A percentile compares a stretch with the other conserved stretches of the same genome.
Evolutionary conservation across 1,284 basidiomycete genomes (phyloP).

Genomic region (Exsudoporus floridanus): DNA sequence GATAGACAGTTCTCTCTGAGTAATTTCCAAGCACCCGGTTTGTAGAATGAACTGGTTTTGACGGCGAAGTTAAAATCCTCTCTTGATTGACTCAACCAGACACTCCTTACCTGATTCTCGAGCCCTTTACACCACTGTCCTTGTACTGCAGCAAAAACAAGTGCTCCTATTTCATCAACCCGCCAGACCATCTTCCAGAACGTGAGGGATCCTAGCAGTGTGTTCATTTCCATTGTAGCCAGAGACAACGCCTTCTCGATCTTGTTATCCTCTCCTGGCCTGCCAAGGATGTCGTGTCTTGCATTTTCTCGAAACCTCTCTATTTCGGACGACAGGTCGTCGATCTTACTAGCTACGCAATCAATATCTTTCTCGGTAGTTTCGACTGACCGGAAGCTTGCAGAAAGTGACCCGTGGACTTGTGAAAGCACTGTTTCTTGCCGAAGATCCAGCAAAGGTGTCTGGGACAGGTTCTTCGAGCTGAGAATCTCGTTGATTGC

Average conservation of each 20-base stretch:
- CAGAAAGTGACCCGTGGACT: conserved; percentile 37
- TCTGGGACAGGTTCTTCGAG: neutral
- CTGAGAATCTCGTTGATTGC: conserved; percentile 41
- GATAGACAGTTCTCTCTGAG: conserved; percentile 50
- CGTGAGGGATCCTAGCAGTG: conserved; percentile 53
- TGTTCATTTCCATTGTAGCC: conserved; percentile 50
- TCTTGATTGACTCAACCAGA: neutral
- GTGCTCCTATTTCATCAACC: conserved; percentile 69
- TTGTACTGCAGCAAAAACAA: conserved; percentile 54
- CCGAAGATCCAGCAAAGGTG: conserved; percentile 22
- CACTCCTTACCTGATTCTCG: conserved; percentile 56
- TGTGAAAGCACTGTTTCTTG: conserved; percentile 36
- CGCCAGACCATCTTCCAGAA: conserved; percentile 69
- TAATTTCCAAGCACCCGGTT: conserved; percentile 60
- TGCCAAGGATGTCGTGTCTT: conserved; percentile 40
- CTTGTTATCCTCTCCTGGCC: conserved; percentile 39
- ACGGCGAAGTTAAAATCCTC: neutral
- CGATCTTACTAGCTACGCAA: conserved; percentile 26
- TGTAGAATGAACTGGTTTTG: conserved; percentile 62
- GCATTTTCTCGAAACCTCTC: conserved; percentile 36
- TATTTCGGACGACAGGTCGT: conserved; percentile 37
- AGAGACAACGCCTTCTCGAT: conserved; percentile 49
- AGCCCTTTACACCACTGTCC: conserved; percentile 64
- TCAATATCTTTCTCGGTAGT: conserved; percentile 34
- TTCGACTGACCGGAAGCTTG: conserved; percentile 33